Evolutionary conservation across 108 stramenopile genomes (phyloP).

Genomic region (Skeletonema potamos): DNA sequence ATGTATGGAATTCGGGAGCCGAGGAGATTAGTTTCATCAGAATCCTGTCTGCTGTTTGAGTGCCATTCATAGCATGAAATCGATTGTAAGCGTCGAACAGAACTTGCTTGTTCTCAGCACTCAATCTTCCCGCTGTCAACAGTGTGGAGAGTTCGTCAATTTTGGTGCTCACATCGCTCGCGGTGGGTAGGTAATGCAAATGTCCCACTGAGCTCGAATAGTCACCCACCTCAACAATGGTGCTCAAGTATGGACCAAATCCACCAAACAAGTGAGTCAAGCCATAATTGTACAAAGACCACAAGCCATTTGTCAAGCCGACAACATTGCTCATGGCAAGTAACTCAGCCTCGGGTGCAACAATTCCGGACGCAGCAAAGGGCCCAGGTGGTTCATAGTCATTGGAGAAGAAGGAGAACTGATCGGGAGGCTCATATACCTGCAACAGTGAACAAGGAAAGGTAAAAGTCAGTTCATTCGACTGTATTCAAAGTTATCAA

Average conservation of each 20-base stretch:
- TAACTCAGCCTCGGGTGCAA: constrained; percentile 31
- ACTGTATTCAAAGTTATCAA: no score
- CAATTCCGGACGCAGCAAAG: constrained; percentile 14
- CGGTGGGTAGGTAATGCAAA: background rate
- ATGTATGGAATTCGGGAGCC: constrained; percentile 52
- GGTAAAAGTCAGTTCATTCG: no score
- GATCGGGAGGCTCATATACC: constrained; percentile 25
- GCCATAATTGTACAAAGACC: background rate
- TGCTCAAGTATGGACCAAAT: background rate
- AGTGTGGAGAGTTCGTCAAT: constrained; percentile 55
- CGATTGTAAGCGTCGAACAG: constrained; percentile 16
- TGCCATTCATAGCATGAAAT: background rate
- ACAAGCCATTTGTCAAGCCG: background rate
- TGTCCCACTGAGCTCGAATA: constrained; percentile 11
- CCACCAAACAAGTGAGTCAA: constrained; percentile 15
- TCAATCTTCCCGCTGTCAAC: constrained; percentile 51
- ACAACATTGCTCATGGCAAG: constrained; percentile 14
- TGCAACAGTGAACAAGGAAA: no score
- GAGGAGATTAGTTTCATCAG: constrained; percentile 38
- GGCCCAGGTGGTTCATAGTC: constrained; percentile 24
- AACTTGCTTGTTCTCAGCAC: constrained; percentile 2
- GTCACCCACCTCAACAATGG: constrained; percentile 13
- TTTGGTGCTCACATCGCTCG: background rate
- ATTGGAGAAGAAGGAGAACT: constrained; percentile 37
- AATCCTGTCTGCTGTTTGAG: constrained; percentile 18